Evolutionary conservation across 495 filamentous ascomycete species (phyloP).

Genomic region (Penicillium taxi): DNA sequence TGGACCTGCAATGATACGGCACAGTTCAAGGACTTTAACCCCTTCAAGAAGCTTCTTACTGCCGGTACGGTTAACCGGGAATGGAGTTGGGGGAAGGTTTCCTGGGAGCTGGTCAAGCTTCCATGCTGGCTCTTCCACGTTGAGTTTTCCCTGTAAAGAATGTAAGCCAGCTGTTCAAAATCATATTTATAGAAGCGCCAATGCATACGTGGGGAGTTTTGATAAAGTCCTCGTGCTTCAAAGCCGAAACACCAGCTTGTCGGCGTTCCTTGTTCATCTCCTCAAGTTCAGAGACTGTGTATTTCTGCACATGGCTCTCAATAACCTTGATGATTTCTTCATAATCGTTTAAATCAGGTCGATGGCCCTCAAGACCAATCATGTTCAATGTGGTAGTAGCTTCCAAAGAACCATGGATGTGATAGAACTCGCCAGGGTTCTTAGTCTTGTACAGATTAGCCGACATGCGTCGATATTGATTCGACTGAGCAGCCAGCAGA

Average conservation of each 20-base stretch:
- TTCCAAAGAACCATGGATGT: conserved; percentile 72
- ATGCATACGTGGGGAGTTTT: conserved; percentile 50
- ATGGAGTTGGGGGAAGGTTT: conserved; percentile 45
- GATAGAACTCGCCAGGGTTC: conserved; percentile 57
- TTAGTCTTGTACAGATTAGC: conserved; percentile 69
- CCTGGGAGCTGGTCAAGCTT: conserved; percentile 41
- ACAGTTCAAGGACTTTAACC: conserved; percentile 56
- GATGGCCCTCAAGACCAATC: conserved; percentile 58
- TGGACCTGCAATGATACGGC: conserved; percentile 54
- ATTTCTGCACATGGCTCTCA: conserved; percentile 54
- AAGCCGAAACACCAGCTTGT: conserved; percentile 59
- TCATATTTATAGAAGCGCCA: too few species aligned
- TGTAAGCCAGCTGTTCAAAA: too few species aligned
- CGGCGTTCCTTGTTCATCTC: conserved; percentile 50
- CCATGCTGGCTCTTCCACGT: conserved; percentile 45
- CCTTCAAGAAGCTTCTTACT: conserved; percentile 26
- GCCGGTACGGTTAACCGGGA: conserved; percentile 29
- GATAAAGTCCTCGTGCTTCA: conserved; percentile 58
- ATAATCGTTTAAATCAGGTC: conserved; percentile 58
- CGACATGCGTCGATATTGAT: conserved; percentile 64
- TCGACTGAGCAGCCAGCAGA: conserved; percentile 59
- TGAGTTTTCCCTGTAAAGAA: conserved; percentile 36
- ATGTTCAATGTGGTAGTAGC: conserved; percentile 60
- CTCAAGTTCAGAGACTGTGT: conserved; percentile 57
- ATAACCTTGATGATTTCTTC: conserved; percentile 59